phyloP scores from a whole-genome alignment of 371 early-diverging fungal genomes.

The Thermomucor indicae-seudaticae region DNA sequence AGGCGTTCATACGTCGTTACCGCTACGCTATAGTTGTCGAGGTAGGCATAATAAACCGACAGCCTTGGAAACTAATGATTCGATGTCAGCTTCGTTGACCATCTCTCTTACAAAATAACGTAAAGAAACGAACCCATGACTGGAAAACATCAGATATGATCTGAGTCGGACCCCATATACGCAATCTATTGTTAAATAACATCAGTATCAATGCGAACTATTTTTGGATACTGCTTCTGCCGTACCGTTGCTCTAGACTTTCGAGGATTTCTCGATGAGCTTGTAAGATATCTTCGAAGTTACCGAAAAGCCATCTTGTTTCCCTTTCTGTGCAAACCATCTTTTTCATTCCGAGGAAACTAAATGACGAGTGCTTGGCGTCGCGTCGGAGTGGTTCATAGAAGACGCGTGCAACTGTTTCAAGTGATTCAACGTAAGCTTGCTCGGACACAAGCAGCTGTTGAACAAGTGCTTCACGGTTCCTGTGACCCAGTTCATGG shows the following conservation, averaged over 20 bases:
- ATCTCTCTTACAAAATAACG: neutral
- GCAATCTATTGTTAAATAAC: slow-evolving; percentile 17
- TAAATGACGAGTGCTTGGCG: slow-evolving; percentile 25
- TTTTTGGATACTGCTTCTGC: neutral
- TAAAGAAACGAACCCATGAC: slow-evolving; percentile 22
- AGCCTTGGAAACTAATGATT: slow-evolving; percentile 18
- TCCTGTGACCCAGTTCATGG: slow-evolving; percentile 33
- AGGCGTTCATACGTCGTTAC: slow-evolving; percentile 37
- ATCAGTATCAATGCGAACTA: neutral
- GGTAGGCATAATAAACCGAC: slow-evolving; percentile 22
- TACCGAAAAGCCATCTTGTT: slow-evolving; percentile 33
- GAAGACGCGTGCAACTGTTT: slow-evolving; percentile 13
- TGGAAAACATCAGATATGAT: slow-evolving; percentile 45
- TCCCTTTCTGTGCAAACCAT: slow-evolving; percentile 41
- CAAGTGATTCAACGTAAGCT: slow-evolving; percentile 24
- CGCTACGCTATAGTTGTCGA: slow-evolving; percentile 27
- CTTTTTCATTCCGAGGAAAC: slow-evolving; percentile 36
- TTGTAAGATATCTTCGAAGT: slow-evolving; percentile 26
- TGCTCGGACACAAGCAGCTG: slow-evolving; percentile 31
- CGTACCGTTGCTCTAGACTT: slow-evolving; percentile 32
- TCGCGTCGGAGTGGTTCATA: slow-evolving; percentile 30
- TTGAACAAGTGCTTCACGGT: slow-evolving; percentile 31
- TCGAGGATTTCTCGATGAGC: slow-evolving; percentile 21
- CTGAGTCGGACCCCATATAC: slow-evolving; percentile 52
- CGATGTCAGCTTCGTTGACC: neutral